phyloP scores from a whole-genome alignment of 257 asterid species.

The Nicotiana tabacum region DNA sequence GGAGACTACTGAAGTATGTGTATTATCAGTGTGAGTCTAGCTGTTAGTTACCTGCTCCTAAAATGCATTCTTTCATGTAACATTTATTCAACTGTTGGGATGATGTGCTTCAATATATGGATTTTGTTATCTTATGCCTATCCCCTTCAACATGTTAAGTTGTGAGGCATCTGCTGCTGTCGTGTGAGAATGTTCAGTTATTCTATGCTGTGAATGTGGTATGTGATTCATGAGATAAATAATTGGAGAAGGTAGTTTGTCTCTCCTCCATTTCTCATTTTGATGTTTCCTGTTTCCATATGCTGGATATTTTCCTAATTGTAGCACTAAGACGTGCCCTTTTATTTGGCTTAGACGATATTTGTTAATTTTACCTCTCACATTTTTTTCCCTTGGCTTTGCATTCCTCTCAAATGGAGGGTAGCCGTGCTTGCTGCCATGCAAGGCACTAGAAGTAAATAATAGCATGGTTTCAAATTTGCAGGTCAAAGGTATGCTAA shows the following conservation, averaged over 20 bases:
- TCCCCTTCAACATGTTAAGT: not conserved
- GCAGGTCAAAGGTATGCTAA: constrained; percentile 85
- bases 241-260: not conserved
- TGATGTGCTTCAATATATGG: constrained; percentile 4
- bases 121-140: not conserved
- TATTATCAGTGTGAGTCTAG: not conserved
- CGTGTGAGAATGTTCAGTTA: not conserved
- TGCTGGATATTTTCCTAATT: not conserved
- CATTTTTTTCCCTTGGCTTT: not conserved
- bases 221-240: not conserved
- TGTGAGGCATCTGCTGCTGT: not conserved
- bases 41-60: not conserved
- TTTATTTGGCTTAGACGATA: not conserved
- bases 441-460: not conserved
- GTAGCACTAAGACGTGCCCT: not conserved
- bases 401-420: not conserved
- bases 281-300: not conserved
- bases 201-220: not conserved
- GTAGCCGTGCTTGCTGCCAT: not conserved
- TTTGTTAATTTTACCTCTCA: not conserved
- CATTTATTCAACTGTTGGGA: not conserved
- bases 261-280: not conserved
- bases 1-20: not conserved
- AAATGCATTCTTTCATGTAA: not conserved
- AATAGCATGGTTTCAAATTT: constrained; percentile 18